Base-by-base conservation (phyloP, 2,329 filamentous ascomycete species). In the Penicillium corylophilum region DNA sequence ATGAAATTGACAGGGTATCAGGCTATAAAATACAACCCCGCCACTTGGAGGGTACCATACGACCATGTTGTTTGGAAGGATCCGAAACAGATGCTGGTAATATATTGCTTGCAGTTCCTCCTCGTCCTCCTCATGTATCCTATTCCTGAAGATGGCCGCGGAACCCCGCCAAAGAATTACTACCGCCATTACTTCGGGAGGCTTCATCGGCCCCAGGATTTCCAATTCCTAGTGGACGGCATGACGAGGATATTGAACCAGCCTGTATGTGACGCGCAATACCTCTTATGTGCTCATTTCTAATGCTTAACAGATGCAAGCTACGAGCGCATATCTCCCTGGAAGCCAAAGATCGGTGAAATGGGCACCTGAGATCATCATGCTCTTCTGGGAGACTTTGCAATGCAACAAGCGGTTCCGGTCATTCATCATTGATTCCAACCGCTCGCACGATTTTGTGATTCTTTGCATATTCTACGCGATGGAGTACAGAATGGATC, bases 361-460 rank as follows among this genome's bases (percentile, higher is more conserved):
- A 66, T 95, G 93, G 80, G 90, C 92, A 0, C 92, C 94, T 1
- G 94, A 99, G 72, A 95, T 95, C 77, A 86, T 97, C 49, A 94
- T 96, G 82, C 80, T 99, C 2, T 96, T 97, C 68, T 99, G 94
- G 94, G 94, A 99, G 75, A 85, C 90, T 33, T 84, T 94, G 4
- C 94, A 99, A 72, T 96, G 93, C 80, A 99, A 99, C 74, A 97
- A 96, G 74, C 83, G 93, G 53, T 99, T 99, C 74, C 83, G 94
- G 28, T 90, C 91, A 1, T 99, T 96, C 72, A 94, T 99, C 64
- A 93, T 97, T 57, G 94, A 99, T 63, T 97, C 94, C 0, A 90
- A 94, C 66, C 82, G 93, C 48, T 90, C 89, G 0, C 90, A 96
- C 65, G 94, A 99, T 69, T 96, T 97, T 71, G 81, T 96, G 46